A percentile compares a stretch with the other conserved stretches of the same genome.
These are phyloP conservation scores for Monosporozyma unispora DNA, from an alignment of 805 yeast genomes.

Conservation along the genomic window DNA sequence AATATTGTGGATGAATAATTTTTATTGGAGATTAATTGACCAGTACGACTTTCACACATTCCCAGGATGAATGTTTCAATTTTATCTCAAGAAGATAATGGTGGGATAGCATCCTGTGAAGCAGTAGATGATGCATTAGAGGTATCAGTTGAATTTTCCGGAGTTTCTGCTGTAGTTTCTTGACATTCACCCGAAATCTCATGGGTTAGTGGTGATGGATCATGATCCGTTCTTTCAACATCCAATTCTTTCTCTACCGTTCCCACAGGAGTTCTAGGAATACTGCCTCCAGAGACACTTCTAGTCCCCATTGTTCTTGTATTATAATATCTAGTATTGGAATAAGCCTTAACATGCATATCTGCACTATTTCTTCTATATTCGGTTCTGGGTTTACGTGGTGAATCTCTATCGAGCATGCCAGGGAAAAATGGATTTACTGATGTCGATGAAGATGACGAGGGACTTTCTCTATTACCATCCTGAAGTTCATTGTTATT, in stretches of 20 bases:
- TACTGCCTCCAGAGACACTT: background rate
- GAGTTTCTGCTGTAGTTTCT: too few relatives aligned
- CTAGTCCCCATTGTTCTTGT: background rate
- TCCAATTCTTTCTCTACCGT: background rate
- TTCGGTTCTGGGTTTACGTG: background rate
- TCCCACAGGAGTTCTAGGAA: background rate
- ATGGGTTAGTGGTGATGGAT: background rate
- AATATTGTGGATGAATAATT: too few relatives aligned
- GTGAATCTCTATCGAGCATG: background rate
- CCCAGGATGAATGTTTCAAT: too few relatives aligned
- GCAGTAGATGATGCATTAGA: background rate
- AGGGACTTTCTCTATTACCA: background rate
- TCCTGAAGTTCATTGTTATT: too few relatives aligned
- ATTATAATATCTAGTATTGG: background rate
- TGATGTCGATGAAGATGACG: background rate
- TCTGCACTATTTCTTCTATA: slow-evolving; percentile 10
- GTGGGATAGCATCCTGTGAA: background rate
- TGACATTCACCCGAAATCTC: background rate
- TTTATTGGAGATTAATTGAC: too few relatives aligned
- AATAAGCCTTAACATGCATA: background rate
- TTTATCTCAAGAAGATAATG: background rate
- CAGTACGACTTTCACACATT: too few relatives aligned
- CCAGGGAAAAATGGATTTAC: slow-evolving; percentile 3
- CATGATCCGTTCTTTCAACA: background rate
- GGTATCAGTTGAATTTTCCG: too few relatives aligned